phyloP scores from a whole-genome alignment of 805 yeast species.

The Wickerhamiella allomyrinae region DNA sequence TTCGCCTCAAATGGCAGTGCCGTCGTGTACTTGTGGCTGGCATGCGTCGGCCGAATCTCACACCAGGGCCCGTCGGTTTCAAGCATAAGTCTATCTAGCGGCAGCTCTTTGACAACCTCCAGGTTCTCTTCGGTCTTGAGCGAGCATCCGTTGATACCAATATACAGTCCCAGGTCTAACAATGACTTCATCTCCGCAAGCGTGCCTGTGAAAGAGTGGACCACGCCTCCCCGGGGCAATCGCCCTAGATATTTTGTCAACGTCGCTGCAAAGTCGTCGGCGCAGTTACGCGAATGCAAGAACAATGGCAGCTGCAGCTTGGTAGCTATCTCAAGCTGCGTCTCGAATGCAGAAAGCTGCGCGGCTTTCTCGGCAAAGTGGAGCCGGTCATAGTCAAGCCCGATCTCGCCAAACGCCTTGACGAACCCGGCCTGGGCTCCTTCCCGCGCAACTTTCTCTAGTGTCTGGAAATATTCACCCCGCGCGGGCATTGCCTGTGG shows the following conservation, averaged over 20 bases:
- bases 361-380: conserved; percentile 55
- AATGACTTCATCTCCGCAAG: conserved; percentile 44
- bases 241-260: conserved; percentile 38
- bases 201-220: conserved; percentile 90
- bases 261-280: conserved; percentile 58
- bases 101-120: conserved; percentile 50
- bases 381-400: conserved; percentile 84
- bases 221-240: conserved; percentile 45
- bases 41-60: conserved; percentile 74
- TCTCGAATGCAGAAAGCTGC: conserved; percentile 53
- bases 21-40: conserved; percentile 39
- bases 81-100: conserved; percentile 53
- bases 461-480: conserved; percentile 32
- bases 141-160: conserved; percentile 91
- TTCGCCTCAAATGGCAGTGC: conserved; percentile 45
- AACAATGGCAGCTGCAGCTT: conserved; percentile 57
- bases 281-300: conserved; percentile 78
- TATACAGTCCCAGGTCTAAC: conserved; percentile 44
- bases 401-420: conserved; percentile 87
- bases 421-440: conserved; percentile 42
- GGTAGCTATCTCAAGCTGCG: conserved; percentile 53
- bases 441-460: conserved; percentile 35
- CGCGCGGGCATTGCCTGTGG: conserved; percentile 17
- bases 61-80: conserved; percentile 99
- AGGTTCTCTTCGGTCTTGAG: conserved; percentile 64